A percentile compares a stretch with the other conserved stretches of the same genome.
Evolutionary conservation across 139 green algal genomes (phyloP).

Genomic region (Chlamydomonas incerta): DNA sequence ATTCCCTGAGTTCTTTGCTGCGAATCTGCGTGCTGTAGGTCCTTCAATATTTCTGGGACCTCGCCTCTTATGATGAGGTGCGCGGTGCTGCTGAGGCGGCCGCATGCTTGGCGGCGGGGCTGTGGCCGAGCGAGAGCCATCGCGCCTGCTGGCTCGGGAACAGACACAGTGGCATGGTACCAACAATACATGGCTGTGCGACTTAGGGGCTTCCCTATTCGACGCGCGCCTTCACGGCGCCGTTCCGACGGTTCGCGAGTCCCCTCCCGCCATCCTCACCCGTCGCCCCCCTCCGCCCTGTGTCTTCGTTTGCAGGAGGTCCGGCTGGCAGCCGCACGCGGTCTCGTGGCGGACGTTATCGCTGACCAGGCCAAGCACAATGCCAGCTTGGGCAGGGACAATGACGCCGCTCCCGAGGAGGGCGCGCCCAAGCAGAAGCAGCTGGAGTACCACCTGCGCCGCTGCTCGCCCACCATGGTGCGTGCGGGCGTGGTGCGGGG

Average conservation of each 20-base stretch:
- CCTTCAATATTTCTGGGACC: constrained; percentile 78
- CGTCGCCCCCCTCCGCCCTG: too few relatives aligned
- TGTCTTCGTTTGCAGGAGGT: constrained; percentile 7
- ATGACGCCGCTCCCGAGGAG: not conserved
- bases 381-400: not conserved
- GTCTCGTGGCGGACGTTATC: constrained; percentile 43
- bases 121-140: not conserved
- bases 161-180: too few relatives aligned
- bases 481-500: constrained; percentile 50
- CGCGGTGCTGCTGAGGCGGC: not conserved
- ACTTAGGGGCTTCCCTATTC: too few relatives aligned
- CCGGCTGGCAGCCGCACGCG: constrained; percentile 1
- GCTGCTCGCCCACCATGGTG: constrained; percentile 71
- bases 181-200: too few relatives aligned
- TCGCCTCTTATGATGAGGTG: constrained; percentile 75
- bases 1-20: not conserved
- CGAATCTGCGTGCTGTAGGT: constrained; percentile 56
- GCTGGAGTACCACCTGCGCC: constrained; percentile 55
- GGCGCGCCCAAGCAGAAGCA: constrained; percentile 6
- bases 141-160: too few relatives aligned
- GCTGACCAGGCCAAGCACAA: constrained; percentile 53
- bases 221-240: too few relatives aligned
- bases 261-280: not conserved
- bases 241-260: not conserved
- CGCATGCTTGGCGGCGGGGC: not conserved